Percentiles rank a stretch among this genome's conserved stretches.
phyloP scores from a whole-genome alignment of 495 filamentous ascomycete genomes.

The Daldinia decipiens region DNA sequence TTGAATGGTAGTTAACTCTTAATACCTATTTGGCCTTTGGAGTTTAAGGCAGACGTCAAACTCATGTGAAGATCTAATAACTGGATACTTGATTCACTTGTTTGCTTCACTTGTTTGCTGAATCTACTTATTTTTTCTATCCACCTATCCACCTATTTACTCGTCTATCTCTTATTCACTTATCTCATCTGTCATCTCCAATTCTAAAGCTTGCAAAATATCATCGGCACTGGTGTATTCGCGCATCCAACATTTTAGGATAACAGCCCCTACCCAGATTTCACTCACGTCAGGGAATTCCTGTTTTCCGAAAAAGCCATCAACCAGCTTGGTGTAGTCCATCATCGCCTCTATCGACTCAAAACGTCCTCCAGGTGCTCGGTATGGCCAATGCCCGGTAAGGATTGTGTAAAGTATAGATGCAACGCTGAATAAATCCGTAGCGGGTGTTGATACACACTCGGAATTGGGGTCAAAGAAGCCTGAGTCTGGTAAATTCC shows the following conservation, averaged over 20 bases:
- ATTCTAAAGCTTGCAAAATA: not conserved
- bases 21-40: too few relatives aligned
- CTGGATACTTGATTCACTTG: too few relatives aligned
- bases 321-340: not conserved
- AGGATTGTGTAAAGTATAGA: not conserved
- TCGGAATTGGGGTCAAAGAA: not conserved
- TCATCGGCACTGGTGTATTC: not conserved
- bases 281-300: not conserved
- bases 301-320: not conserved
- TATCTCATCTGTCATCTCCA: too few relatives aligned
- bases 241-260: not conserved
- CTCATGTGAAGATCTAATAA: too few relatives aligned
- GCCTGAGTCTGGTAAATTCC: not conserved
- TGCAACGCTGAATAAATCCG: constrained; percentile 1
- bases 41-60: too few relatives aligned
- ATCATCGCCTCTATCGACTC: not conserved
- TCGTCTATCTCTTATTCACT: too few relatives aligned
- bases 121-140: too few relatives aligned
- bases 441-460: not conserved
- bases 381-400: not conserved
- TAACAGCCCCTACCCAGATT: not conserved
- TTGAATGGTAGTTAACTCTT: too few relatives aligned
- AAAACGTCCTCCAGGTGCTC: not conserved
- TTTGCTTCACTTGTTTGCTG: too few relatives aligned
- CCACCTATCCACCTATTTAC: too few relatives aligned